phyloP scores from a whole-genome alignment of 768 basidiomycete genomes.

The Suillus discolor region DNA sequence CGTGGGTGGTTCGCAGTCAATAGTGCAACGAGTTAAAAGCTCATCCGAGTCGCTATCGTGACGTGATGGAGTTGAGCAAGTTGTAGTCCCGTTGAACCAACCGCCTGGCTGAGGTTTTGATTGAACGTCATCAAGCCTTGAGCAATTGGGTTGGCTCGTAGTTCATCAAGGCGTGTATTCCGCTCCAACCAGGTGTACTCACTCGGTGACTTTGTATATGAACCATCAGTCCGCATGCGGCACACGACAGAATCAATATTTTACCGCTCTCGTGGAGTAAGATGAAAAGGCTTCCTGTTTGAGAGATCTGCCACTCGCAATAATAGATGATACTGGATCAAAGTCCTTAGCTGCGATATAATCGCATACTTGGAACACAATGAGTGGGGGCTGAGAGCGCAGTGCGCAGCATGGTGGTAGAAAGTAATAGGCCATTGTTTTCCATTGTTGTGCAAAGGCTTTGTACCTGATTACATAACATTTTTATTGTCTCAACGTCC shows the following conservation, averaged over 20 bases:
- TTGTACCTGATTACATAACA: conserved; percentile 17
- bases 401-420: not conserved
- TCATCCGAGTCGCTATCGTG: not conserved
- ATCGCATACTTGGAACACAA: not conserved
- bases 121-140: not conserved
- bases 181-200: not conserved
- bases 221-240: not conserved
- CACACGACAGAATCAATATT: not conserved
- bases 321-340: not conserved
- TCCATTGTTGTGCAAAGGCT: conserved; percentile 23
- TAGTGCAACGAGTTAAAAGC: too few relatives aligned
- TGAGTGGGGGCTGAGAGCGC: not conserved
- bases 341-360: not conserved
- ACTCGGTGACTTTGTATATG: not conserved
- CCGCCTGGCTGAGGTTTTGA: not conserved
- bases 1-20: not conserved
- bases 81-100: not conserved
- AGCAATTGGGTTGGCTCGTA: not conserved
- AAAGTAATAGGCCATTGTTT: conserved; percentile 13
- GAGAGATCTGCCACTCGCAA: not conserved
- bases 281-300: not conserved
- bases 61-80: not conserved
- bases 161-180: not conserved
- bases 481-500: conserved; percentile 14
- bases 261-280: not conserved